phyloP scores from a whole-genome alignment of 768 basidiomycete genomes.

The Rickenella mellea region DNA sequence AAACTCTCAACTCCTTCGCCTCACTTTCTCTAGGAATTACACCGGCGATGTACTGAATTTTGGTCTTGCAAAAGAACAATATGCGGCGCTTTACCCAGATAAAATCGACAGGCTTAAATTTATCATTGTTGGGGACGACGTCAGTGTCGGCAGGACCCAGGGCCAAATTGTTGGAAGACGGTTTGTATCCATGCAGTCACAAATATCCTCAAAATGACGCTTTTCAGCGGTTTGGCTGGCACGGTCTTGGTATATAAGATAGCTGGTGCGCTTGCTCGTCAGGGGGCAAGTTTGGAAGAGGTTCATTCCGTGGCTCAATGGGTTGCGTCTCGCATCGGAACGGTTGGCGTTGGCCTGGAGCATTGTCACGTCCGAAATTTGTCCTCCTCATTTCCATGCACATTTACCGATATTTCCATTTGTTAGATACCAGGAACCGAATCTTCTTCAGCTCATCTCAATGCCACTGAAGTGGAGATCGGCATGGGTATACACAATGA shows the following conservation, averaged over 20 bases:
- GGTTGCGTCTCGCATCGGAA: conserved; percentile 58
- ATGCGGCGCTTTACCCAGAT: conserved; percentile 58
- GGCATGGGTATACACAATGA: conserved; percentile 93
- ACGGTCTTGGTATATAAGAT: conserved; percentile 85
- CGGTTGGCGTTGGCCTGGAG: conserved; percentile 80
- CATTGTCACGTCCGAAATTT: conserved; percentile 65
- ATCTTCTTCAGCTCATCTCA: conserved; percentile 42
- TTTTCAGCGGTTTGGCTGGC: conserved; percentile 65
- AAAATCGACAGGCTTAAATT: conserved; percentile 63
- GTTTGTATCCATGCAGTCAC: conserved; percentile 24
- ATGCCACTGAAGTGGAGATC: conserved; percentile 66
- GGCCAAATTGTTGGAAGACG: conserved; percentile 80
- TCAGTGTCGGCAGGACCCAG: conserved; percentile 73
- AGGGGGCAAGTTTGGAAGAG: conserved; percentile 57
- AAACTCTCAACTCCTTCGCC: conserved; percentile 4
- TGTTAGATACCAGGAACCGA: conserved; percentile 75
- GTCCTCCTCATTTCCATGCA: not conserved
- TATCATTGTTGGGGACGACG: conserved; percentile 83
- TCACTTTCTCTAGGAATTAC: conserved; percentile 51
- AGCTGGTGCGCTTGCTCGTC: conserved; percentile 69
- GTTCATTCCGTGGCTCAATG: conserved; percentile 61
- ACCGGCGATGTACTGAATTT: conserved; percentile 90
- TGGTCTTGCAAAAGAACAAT: conserved; percentile 81
- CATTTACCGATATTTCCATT: conserved; percentile 1
- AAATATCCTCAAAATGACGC: not conserved